A percentile compares a stretch with the other conserved stretches of the same genome.
Conservation (phyloP, 176 grass and related monocot species). For the Hordeum marinum region DNA sequence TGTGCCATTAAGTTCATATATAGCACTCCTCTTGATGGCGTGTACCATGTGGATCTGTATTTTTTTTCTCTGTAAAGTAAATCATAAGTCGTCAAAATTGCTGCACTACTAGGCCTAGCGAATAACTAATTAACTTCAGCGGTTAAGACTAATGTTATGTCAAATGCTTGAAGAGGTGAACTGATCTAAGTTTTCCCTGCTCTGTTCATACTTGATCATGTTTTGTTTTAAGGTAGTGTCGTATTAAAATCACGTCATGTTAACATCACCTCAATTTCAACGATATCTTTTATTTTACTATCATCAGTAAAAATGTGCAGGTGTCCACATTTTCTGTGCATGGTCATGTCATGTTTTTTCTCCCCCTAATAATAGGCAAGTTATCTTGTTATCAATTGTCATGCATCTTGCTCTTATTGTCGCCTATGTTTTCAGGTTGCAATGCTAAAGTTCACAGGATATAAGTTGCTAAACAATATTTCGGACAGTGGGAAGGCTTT, state of each 20-base stretch:
- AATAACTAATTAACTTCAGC: background rate
- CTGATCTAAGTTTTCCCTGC: background rate
- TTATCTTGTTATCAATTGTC: slow-evolving; percentile 4
- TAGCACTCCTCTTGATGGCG: background rate
- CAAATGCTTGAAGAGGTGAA: background rate
- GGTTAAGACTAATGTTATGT: background rate
- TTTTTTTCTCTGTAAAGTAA: background rate
- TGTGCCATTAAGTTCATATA: background rate
- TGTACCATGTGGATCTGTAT: background rate
- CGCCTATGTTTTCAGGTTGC: slow-evolving; percentile 60
- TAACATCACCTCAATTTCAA: background rate
- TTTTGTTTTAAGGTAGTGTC: background rate
- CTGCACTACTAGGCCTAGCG: background rate
- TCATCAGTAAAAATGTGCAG: background rate
- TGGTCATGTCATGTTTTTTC: background rate
- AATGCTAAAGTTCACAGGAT: slow-evolving; percentile 97
- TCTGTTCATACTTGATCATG: background rate
- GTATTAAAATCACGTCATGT: background rate
- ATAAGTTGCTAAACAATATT: slow-evolving; percentile 89
- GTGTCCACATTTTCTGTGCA: background rate
- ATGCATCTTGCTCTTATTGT: slow-evolving; percentile 11
- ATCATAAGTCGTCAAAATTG: background rate
- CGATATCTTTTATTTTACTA: background rate
- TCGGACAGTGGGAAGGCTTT: slow-evolving; percentile 89
- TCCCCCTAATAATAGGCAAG: background rate